These are phyloP conservation scores for Mortierella sp. DNA, from an alignment of 371 early-diverging fungal species.

Conservation along the genomic window DNA sequence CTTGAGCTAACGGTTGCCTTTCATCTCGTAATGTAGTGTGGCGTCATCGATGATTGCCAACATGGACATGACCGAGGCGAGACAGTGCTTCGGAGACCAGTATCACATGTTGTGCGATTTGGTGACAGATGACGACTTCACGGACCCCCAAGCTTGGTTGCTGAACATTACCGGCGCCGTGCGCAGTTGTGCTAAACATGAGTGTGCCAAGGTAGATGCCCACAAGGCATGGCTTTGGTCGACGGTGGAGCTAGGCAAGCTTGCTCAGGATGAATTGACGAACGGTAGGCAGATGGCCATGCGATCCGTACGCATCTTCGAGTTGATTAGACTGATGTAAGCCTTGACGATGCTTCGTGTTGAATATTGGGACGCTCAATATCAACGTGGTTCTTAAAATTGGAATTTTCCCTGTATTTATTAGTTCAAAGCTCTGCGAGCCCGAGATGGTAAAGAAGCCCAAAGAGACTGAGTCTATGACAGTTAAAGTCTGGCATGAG, in stretches of 20 bases:
- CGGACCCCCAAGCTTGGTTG: neutral
- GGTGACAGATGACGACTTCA: conserved; percentile 2
- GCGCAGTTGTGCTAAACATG: neutral
- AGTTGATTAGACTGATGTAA: conserved; percentile 2
- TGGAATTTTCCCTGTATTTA: conserved; percentile 4
- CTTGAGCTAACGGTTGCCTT: conserved; percentile 1
- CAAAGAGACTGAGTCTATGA: conserved; percentile 6
- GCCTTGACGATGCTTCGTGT: neutral
- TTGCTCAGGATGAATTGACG: conserved; percentile 8
- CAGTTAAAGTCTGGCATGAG: conserved; percentile 9
- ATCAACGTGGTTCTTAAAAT: neutral
- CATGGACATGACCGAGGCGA: conserved; percentile 2
- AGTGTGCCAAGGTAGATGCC: too few species aligned
- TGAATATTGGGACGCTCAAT: conserved; percentile 1
- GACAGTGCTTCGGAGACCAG: conserved; percentile 4
- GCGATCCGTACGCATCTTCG: conserved; percentile 1
- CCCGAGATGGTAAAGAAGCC: too few species aligned
- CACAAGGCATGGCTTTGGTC: conserved; percentile 4
- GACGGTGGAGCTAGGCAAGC: conserved; percentile 8
- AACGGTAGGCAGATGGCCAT: conserved; percentile 4
- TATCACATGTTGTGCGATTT: conserved; percentile 4
- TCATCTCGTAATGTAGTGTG: conserved; percentile 2
- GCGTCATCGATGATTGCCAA: conserved; percentile 1
- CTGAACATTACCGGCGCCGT: neutral
- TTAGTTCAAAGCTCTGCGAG: conserved; percentile 2